Evolutionary conservation across 768 basidiomycete genomes (phyloP).

Genomic region (Lanmaoa rubissima): DNA sequence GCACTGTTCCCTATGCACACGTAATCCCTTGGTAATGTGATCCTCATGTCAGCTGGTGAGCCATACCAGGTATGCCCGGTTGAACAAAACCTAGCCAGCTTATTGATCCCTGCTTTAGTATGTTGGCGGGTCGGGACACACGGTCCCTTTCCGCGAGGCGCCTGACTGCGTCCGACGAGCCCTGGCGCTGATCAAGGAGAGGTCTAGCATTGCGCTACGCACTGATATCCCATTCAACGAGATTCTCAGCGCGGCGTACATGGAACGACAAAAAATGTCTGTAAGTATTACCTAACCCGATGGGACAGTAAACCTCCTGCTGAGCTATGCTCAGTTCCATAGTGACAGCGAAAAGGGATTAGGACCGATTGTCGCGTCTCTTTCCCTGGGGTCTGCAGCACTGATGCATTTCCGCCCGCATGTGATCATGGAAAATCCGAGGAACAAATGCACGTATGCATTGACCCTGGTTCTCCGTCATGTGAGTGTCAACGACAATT

Average conservation of each 20-base stretch:
- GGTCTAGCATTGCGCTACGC: slow-evolving; percentile 47
- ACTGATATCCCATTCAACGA: slow-evolving; percentile 60
- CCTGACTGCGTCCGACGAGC: slow-evolving; percentile 60
- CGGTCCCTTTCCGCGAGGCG: slow-evolving; percentile 60
- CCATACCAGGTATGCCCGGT: slow-evolving; percentile 62
- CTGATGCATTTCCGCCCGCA: slow-evolving; percentile 74
- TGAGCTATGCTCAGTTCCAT: slow-evolving; percentile 55
- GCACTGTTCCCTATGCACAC: slow-evolving; percentile 21
- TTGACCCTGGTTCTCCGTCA: slow-evolving; percentile 65
- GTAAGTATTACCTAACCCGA: slow-evolving; percentile 39
- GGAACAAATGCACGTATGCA: slow-evolving; percentile 30
- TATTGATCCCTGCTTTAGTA: slow-evolving; percentile 47
- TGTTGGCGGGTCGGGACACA: slow-evolving; percentile 73
- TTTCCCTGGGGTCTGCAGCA: slow-evolving; percentile 76
- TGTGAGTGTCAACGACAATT: slow-evolving; percentile 38
- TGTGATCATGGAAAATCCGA: slow-evolving; percentile 35
- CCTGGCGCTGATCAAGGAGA: slow-evolving; percentile 54
- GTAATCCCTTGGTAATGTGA: background rate
- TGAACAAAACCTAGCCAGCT: background rate
- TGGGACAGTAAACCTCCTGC: background rate
- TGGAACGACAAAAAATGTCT: slow-evolving; percentile 83
- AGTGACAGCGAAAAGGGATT: slow-evolving; percentile 75
- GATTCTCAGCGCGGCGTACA: slow-evolving; percentile 77
- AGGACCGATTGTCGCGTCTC: slow-evolving; percentile 68
- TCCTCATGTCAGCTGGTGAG: slow-evolving; percentile 56